phyloP scores from a whole-genome alignment of 441 rosid species.

The Gossypium schwendimanii region DNA sequence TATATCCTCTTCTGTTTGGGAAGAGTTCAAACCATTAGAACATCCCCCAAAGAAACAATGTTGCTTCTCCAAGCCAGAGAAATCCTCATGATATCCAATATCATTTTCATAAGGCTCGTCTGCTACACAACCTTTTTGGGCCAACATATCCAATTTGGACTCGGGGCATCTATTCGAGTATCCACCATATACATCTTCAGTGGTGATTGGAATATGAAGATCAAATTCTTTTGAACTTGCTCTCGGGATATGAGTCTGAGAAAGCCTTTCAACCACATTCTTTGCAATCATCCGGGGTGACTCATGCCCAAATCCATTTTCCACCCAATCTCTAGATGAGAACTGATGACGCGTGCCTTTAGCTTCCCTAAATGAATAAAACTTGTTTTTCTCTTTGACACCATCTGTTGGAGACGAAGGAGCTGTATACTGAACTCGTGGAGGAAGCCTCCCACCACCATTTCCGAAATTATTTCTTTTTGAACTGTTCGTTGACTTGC shows the following conservation, averaged over 20 bases:
- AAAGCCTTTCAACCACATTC: slow-evolving; percentile 77
- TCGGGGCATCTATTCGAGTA: slow-evolving; percentile 38
- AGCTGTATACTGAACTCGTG: slow-evolving; percentile 55
- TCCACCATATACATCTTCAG: slow-evolving; percentile 68
- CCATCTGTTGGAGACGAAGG: slow-evolving; percentile 57
- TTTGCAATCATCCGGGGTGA: slow-evolving; percentile 85
- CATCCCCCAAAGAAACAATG: slow-evolving; percentile 21
- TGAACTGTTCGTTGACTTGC: slow-evolving; percentile 37
- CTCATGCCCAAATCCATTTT: slow-evolving; percentile 51
- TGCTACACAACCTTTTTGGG: slow-evolving; percentile 32
- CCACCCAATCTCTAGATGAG: slow-evolving; percentile 57
- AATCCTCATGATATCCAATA: slow-evolving; percentile 25
- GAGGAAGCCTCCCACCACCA: slow-evolving; percentile 53
- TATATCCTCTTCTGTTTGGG: slow-evolving; percentile 33
- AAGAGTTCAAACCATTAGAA: slow-evolving; percentile 27
- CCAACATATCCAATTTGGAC: slow-evolving; percentile 34
- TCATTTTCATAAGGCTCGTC: slow-evolving; percentile 40
- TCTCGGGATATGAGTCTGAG: slow-evolving; percentile 47
- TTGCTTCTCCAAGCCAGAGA: slow-evolving; percentile 28
- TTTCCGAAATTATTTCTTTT: slow-evolving; percentile 38
- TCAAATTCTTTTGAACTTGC: slow-evolving; percentile 39
- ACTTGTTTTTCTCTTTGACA: slow-evolving; percentile 38
- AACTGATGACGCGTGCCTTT: slow-evolving; percentile 41
- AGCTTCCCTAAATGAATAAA: slow-evolving; percentile 67
- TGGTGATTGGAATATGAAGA: slow-evolving; percentile 57